Base-by-base conservation (phyloP, 2,329 filamentous ascomycete genomes). In the Incumbomyces lentus region DNA sequence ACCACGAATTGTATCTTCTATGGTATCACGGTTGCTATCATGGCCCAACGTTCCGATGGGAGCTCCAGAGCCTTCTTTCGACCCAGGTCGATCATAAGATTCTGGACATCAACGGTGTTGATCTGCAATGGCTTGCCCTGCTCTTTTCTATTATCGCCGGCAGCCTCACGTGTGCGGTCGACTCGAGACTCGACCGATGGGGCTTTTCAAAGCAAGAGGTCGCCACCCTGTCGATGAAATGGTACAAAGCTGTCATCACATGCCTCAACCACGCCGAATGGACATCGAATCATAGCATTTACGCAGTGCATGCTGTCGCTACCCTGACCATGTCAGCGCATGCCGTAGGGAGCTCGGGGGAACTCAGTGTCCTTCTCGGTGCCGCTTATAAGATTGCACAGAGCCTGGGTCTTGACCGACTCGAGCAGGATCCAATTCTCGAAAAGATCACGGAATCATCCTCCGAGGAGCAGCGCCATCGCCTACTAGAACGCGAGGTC, bases 311-410 rank as follows among this genome's bases (percentile, higher is more conserved):
- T 51, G 64, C 70, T 3, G 70, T 74, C 26, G 58, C 68, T 10
- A 69, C 65, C 1, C 56, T 70, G 33, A 72, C 71, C 12, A 66
- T 69, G 1, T 67, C 67, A 4, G 70, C 69, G 11, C 71, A 75
- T 55, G 59, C 71, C 18, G 60, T 73, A 2, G 71, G 71, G 2
- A 67, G 66, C 30, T 69, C 69, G 1, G 72, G 72, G 50, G 66
- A 65, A 30, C 70, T 70, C 49, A 66, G 64, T 3, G 67, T 71
- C 1, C 61, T 69, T 31, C 61, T 72, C 11, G 66, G 66, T 3
- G 63, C 68, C 1, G 69, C 66, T 1, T 59, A 68, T 7, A 61
- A 69, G 3, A 71, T 74, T 34, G 70, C 68, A 2, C 68, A 71
- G 52, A 66, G 67, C 1, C 58, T 74, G 0, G 70, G 68, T 0